Percentiles rank a stretch among this genome's conserved stretches.
These are phyloP conservation scores for Adiantum capillusveneris DNA, from an alignment of 75 land plant genomes.

Conservation along the genomic window DNA sequence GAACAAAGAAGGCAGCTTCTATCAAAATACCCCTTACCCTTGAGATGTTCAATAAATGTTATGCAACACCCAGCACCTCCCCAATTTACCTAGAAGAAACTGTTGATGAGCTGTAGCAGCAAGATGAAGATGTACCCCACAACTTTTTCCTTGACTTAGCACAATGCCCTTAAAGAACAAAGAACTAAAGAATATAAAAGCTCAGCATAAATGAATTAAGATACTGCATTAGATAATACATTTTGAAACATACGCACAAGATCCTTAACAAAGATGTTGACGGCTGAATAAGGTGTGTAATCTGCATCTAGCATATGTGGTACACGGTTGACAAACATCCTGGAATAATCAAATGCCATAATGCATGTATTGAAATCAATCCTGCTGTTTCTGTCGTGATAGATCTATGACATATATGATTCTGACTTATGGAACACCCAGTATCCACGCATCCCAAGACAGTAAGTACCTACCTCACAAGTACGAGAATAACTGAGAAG, in stretches of 20 bases:
- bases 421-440: no score
- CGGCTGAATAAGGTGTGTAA: constrained; percentile 85
- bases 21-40: not conserved
- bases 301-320: constrained; percentile 96
- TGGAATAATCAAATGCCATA: constrained; percentile 13
- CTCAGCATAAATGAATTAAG: not conserved
- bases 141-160: constrained; percentile 43
- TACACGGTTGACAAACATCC: constrained; percentile 98
- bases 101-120: constrained; percentile 73
- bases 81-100: constrained; percentile 61
- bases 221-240: not conserved
- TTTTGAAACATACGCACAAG: constrained; percentile 52
- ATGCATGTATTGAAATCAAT: not conserved
- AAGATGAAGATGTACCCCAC: constrained; percentile 57
- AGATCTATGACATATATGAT: no score
- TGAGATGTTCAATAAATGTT: not conserved
- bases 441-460: no score
- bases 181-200: not conserved
- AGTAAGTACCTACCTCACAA: no score
- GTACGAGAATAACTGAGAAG: no score
- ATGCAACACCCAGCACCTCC: not conserved
- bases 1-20: not conserved
- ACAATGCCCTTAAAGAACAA: constrained; percentile 66
- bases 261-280: constrained; percentile 96
- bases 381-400: not conserved